Evolutionary conservation across 140 eudicot genomes (phyloP).

Genomic region (Cichorium intybus): DNA sequence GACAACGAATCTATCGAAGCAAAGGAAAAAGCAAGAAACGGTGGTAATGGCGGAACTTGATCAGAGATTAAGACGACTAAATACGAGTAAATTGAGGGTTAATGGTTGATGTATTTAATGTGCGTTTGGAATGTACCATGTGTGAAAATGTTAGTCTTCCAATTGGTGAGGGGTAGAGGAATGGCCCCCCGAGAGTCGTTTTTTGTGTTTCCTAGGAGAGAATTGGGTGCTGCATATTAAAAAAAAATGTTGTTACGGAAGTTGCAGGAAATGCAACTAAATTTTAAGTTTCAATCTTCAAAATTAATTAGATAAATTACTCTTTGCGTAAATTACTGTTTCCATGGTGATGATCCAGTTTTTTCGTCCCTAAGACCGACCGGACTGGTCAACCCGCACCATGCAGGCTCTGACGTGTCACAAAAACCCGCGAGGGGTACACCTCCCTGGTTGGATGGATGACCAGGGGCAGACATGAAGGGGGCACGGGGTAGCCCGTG

Average conservation of each 20-base stretch:
- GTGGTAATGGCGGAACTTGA: constrained; percentile 98
- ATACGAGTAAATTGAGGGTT: constrained; percentile 40
- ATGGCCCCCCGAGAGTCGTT: constrained; percentile 32
- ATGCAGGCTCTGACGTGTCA: too few relatives aligned
- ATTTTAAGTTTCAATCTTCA: constrained; percentile 16
- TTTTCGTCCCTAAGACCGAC: too few relatives aligned
- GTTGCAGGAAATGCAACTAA: constrained; percentile 31
- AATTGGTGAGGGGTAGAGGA: constrained; percentile 25
- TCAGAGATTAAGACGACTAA: constrained; percentile 76
- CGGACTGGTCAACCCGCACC: too few relatives aligned
- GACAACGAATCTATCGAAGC: constrained; percentile 80
- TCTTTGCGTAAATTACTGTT: too few relatives aligned
- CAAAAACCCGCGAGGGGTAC: too few relatives aligned
- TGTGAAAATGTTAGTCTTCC: constrained; percentile 25
- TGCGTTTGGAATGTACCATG: constrained; percentile 9
- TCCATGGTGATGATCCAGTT: too few relatives aligned
- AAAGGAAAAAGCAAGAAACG: constrained; percentile 96
- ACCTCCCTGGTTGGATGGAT: too few relatives aligned
- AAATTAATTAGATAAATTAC: too few relatives aligned
- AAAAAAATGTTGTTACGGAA: constrained; percentile 21
- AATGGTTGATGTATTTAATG: constrained; percentile 16
- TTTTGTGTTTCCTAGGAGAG: constrained; percentile 33
- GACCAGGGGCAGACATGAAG: too few relatives aligned
- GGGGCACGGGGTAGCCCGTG: too few relatives aligned
- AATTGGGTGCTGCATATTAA: constrained; percentile 29